Conservation (phyloP, 2,329 filamentous ascomycete genomes). For the Zymoseptoria tritici region DNA sequence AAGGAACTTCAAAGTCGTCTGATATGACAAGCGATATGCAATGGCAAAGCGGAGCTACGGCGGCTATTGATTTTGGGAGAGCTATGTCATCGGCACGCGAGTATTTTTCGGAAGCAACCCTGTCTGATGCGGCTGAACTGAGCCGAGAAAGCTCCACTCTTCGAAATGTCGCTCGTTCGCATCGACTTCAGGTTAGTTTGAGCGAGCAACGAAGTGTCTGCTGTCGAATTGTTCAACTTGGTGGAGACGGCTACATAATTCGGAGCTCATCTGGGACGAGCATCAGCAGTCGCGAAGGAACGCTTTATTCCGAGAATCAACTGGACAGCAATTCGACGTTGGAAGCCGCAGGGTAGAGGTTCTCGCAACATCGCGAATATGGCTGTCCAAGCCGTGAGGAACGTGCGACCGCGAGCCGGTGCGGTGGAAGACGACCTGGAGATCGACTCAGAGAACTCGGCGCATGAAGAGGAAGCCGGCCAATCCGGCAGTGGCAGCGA, state of each 20-base stretch:
- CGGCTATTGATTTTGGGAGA: background rate
- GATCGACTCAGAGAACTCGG: constrained; percentile 13
- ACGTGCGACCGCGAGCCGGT: constrained; percentile 12
- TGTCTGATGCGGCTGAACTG: background rate
- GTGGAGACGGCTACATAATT: background rate
- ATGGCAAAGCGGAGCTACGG: constrained; percentile 4
- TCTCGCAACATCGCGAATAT: background rate
- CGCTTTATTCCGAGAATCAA: background rate
- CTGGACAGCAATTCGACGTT: background rate
- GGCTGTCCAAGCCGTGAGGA: constrained; percentile 4
- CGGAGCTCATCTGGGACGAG: background rate
- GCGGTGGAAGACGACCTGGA: constrained; percentile 9
- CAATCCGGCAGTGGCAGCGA: constrained; percentile 15
- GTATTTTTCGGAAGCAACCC: background rate
- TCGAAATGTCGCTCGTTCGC: background rate
- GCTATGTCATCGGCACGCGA: constrained; percentile 1
- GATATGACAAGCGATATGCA: background rate
- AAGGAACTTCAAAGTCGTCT: background rate
- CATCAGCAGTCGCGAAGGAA: background rate
- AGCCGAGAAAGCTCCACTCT: background rate
- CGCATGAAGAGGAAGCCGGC: constrained; percentile 21
- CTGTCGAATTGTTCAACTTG: background rate
- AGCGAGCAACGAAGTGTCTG: background rate
- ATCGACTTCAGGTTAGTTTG: background rate
- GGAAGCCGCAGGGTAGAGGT: background rate